These are phyloP conservation scores for Hyaloscypha bicolor DNA, from an alignment of 495 filamentous ascomycete genomes.

Conservation along the genomic window DNA sequence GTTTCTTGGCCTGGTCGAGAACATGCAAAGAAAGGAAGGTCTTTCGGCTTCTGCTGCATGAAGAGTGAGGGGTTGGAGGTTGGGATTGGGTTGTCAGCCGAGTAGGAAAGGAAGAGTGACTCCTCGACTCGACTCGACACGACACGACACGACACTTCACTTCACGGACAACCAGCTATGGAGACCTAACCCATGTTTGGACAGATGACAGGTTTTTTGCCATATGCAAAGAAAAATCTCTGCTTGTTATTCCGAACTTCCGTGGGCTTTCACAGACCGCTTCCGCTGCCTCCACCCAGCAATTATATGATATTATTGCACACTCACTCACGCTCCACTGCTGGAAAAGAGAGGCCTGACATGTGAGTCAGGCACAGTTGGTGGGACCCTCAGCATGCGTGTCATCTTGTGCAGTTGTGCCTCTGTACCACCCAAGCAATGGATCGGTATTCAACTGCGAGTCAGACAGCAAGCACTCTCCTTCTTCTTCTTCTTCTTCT, in stretches of 20 bases:
- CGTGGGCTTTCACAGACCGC: background rate
- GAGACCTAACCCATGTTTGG: too few species aligned
- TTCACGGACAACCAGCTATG: too few species aligned
- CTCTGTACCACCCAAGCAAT: too few species aligned
- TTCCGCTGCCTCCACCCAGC: background rate
- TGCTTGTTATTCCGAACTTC: slow-evolving; percentile 4
- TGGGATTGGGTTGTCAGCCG: slow-evolving; percentile 9
- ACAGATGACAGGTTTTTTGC: background rate
- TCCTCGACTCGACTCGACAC: too few species aligned
- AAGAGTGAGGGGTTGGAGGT: slow-evolving; percentile 7
- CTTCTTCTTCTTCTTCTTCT: background rate
- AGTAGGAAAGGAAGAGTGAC: background rate
- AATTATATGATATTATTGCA: background rate
- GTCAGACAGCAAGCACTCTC: background rate
- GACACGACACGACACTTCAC: too few species aligned
- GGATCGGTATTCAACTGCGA: too few species aligned
- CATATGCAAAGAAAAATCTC: slow-evolving; percentile 4
- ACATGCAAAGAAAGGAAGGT: background rate
- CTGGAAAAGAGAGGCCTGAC: background rate
- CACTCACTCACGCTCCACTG: too few species aligned
- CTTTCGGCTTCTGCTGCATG: slow-evolving; percentile 9
- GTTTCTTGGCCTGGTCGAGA: slow-evolving; percentile 7
- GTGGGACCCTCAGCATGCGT: background rate
- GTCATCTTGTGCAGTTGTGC: background rate
- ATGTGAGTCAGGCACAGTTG: background rate